Evolutionary conservation across 179 eudicot genomes (phyloP).

Genomic region (Beta macrorhiza): DNA sequence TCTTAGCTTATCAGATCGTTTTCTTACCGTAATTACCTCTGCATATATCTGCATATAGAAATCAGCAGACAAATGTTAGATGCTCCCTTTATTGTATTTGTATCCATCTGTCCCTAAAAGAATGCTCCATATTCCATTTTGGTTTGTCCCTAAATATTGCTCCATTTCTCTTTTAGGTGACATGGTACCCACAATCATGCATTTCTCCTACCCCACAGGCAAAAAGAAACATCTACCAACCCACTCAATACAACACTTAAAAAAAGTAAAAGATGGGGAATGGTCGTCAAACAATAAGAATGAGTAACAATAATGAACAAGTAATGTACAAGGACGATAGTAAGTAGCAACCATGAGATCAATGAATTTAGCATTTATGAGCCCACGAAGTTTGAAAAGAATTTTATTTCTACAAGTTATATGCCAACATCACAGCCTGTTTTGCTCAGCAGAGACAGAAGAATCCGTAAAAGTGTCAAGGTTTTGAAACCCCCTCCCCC

Average conservation of each 20-base stretch:
- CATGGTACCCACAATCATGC: no score
- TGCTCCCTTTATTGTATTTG: background rate
- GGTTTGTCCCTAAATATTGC: no score
- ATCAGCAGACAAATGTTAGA: slow-evolving; percentile 13
- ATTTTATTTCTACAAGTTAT: background rate
- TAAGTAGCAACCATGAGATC: background rate
- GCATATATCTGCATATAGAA: slow-evolving; percentile 36
- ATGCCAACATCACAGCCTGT: background rate
- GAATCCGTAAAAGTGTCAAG: background rate
- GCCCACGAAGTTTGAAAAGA: background rate
- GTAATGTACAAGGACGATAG: background rate
- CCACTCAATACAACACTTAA: no score
- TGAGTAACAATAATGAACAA: background rate
- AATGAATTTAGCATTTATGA: background rate
- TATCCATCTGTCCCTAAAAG: no score
- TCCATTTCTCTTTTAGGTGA: no score
- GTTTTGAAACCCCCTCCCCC: no score
- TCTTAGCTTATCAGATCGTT: slow-evolving; percentile 18
- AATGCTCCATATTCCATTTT: no score
- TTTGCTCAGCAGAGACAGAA: background rate
- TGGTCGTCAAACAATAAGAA: background rate
- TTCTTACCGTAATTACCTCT: slow-evolving; percentile 37
- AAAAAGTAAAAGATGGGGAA: no score
- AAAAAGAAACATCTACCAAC: no score
- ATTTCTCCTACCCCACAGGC: no score